Evolutionary conservation across 2,329 filamentous ascomycete genomes (phyloP).

Genomic region (Fusarium camptoceras): DNA sequence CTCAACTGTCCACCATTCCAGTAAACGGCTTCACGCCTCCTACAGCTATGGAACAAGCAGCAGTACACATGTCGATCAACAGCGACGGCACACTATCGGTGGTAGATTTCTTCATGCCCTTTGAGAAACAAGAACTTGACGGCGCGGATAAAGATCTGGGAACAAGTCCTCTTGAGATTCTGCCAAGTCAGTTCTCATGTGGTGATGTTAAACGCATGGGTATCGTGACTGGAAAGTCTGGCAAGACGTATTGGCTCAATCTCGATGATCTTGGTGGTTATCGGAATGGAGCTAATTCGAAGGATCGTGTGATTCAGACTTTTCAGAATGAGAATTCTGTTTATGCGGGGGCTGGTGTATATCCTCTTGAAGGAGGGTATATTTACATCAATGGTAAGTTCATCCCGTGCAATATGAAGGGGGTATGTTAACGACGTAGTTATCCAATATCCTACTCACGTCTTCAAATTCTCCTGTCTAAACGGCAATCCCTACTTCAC

Average conservation of each 20-base stretch:
- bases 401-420: accelerated
- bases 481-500: conserved; percentile 64
- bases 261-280: conserved; percentile 57
- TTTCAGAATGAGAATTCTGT: conserved; percentile 60
- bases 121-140: conserved; percentile 62
- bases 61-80: conserved; percentile 58
- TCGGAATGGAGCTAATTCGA: conserved; percentile 51
- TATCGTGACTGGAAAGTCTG: conserved; percentile 63
- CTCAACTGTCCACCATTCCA: conserved; percentile 53
- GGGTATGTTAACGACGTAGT: conserved; percentile 40
- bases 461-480: conserved; percentile 68
- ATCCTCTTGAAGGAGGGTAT: conserved; percentile 62
- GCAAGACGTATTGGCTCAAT: conserved; percentile 60
- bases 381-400: conserved; percentile 57
- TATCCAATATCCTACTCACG: conserved; percentile 65
- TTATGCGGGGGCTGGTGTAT: conserved; percentile 60
- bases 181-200: conserved; percentile 57
- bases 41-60: conserved; percentile 58
- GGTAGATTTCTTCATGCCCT: conserved; percentile 67
- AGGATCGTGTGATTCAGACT: conserved; percentile 59
- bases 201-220: conserved; percentile 60
- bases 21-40: conserved; percentile 54
- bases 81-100: conserved; percentile 57
- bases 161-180: conserved; percentile 57
- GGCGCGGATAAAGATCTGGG: conserved; percentile 65